These are phyloP conservation scores for Infundibulicybe gibba DNA, from an alignment of 768 basidiomycete genomes.

Conservation along the genomic window DNA sequence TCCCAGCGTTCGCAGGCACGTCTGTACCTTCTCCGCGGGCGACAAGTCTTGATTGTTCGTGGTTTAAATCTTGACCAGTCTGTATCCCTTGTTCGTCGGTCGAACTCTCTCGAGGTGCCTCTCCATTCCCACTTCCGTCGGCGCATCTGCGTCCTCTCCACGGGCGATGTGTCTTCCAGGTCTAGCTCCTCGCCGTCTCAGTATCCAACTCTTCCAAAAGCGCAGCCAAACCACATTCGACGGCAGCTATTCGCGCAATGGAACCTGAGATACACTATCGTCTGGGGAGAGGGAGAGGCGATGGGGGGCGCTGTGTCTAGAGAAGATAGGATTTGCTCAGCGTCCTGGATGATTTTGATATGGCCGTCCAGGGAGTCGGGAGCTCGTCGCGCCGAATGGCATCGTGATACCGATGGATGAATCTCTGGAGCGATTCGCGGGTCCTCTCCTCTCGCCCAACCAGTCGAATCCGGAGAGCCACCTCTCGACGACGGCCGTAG, in stretches of 20 bases:
- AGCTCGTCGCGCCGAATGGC: too few relatives aligned
- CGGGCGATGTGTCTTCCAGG: constrained; percentile 33
- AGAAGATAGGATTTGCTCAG: constrained; percentile 17
- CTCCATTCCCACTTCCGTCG: too few relatives aligned
- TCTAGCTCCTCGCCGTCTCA: constrained; percentile 51
- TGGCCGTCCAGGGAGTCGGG: background rate
- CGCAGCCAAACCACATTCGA: constrained; percentile 44
- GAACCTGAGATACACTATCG: constrained; percentile 35
- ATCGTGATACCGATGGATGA: constrained; percentile 38
- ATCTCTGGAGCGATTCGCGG: constrained; percentile 49
- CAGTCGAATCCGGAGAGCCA: constrained; percentile 58
- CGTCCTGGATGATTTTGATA: constrained; percentile 17
- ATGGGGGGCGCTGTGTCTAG: constrained; percentile 14
- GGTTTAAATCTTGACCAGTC: too few relatives aligned
- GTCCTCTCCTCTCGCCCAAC: constrained; percentile 63
- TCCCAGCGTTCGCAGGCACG: too few relatives aligned
- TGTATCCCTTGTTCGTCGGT: too few relatives aligned
- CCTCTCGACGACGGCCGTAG: constrained; percentile 70
- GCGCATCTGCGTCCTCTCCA: too few relatives aligned
- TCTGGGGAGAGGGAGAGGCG: constrained; percentile 17
- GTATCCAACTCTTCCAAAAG: constrained; percentile 55
- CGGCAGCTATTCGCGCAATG: constrained; percentile 47
- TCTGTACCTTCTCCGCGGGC: constrained; percentile 1
- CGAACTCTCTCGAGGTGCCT: too few relatives aligned
- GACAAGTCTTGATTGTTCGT: too few relatives aligned